Percentiles rank a stretch among this genome's conserved stretches.
Conservation (phyloP, 2,329 filamentous ascomycete species). For the Chaetomium sp. region DNA sequence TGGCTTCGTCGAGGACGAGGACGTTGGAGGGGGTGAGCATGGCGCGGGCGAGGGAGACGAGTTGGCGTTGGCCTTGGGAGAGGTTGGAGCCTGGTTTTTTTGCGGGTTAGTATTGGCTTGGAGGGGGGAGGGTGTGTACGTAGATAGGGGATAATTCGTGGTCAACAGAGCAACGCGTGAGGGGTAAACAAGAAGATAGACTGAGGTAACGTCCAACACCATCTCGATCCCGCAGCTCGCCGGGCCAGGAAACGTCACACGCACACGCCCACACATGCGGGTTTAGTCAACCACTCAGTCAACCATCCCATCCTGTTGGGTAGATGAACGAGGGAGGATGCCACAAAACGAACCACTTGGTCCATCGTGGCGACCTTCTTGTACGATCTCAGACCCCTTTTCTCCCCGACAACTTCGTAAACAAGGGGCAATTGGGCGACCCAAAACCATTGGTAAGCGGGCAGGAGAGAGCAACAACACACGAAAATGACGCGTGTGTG, state of each 20-base stretch:
- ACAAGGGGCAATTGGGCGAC: not conserved
- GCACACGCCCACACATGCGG: too few relatives aligned
- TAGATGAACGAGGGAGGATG: too few relatives aligned
- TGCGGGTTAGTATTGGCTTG: conserved; percentile 19
- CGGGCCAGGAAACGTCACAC: conserved; percentile 5
- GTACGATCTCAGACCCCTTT: too few relatives aligned
- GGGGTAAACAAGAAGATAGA: too few relatives aligned
- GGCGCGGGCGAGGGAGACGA: conserved; percentile 87
- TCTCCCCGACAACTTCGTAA: not conserved
- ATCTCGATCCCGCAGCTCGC: not conserved
- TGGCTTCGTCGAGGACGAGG: conserved; percentile 93
- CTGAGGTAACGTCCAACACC: not conserved
- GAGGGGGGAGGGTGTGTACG: not conserved
- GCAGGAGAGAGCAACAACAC: too few relatives aligned
- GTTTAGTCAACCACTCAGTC: too few relatives aligned
- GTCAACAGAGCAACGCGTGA: too few relatives aligned
- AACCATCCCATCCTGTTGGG: too few relatives aligned
- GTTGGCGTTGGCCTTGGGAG: conserved; percentile 88
- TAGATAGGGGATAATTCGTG: not conserved
- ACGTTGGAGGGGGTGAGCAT: conserved; percentile 95
- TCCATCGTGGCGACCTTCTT: not conserved
- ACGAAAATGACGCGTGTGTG: not conserved
- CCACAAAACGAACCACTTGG: conserved; percentile 4
- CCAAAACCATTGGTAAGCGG: not conserved
- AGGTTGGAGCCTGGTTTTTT: conserved; percentile 73